Evolutionary conservation across 192 early-diverging fungal species (phyloP), one percentile per base, ranked within the genome.

Genomic region (Coemansia furcata): DNA sequence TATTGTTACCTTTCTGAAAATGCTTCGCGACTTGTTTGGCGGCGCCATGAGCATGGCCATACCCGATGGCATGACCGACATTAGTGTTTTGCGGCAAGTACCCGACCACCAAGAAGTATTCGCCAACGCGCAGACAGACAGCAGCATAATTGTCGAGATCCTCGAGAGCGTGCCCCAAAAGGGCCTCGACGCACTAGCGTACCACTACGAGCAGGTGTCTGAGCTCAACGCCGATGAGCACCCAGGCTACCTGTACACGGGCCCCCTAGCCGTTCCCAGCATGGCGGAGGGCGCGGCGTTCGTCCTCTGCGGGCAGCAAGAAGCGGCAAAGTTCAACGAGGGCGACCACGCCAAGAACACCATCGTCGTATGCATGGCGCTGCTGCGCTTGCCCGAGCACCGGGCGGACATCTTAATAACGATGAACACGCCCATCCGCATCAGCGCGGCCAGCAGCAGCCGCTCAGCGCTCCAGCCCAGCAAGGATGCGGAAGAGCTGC

Each of bases 31-130:
- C 44, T 82, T 94, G 12, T 94, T 82, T 76, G 92, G 92, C 21
- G 91, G 91, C 11, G 89, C 88, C 15, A 89, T 94, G 30, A 74
- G 74, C 38, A 84, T 88, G 60, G 69, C 63, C 12, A 70, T 93
- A 11, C 91, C 92, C 12, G 38, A 38, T 35, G 62, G 69, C 11
- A 88, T 91, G 69, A 65, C 59, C 0, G 89, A 92, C 64, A 84
- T 85, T 54, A 95, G 94, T 67, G 60, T 85, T n/a, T 68, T 96
- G 14, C 90, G 95, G 33, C 72, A 92, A 47, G 86, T 98, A 0
- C 94, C 95, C 0, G 91, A 93, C 78, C 89, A 95, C 74, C 95
- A 98, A 77, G 95, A 98, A 69, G 95, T 96, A 6, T 98, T 92
- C 77, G 88, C 90, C 8, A 83, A 90, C 61, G 73, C 74, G 29